phyloP scores from a whole-genome alignment of 2,329 filamentous ascomycete species.

The Didymella keratinophila region DNA sequence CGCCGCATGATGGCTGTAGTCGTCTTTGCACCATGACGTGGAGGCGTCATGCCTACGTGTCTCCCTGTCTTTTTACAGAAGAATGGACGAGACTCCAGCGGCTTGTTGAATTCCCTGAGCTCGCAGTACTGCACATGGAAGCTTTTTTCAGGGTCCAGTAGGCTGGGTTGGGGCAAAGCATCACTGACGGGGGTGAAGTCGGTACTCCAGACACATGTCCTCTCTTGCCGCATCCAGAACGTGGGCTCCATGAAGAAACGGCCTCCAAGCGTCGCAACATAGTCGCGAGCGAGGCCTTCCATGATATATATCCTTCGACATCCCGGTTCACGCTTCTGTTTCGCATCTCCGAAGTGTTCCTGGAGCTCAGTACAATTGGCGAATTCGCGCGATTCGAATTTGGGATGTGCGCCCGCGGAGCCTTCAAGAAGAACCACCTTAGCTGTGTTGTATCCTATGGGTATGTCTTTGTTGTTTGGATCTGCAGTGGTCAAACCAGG shows the following conservation, averaged over 20 bases:
- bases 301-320: conserved; percentile 43
- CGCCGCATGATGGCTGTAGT: conserved; percentile 40
- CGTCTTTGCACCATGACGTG: conserved; percentile 29
- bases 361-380: conserved; percentile 15
- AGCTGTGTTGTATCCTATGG: conserved; percentile 32
- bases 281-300: conserved; percentile 45
- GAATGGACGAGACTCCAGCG: conserved; percentile 33
- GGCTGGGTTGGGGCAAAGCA: conserved; percentile 42
- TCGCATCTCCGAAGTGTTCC: conserved; percentile 25
- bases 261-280: conserved; percentile 37
- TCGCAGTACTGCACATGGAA: conserved; percentile 49
- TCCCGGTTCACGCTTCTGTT: conserved; percentile 16
- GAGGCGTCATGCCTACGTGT: conserved; percentile 46
- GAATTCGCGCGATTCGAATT: conserved; percentile 15
- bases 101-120: conserved; percentile 41
- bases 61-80: conserved; percentile 42
- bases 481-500: conserved; percentile 42
- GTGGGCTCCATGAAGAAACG: conserved; percentile 48
- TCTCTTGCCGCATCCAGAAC: conserved; percentile 45
- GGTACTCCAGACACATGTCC: conserved; percentile 48
- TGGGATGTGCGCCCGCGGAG: conserved; percentile 13
- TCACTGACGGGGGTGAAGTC: conserved; percentile 47
- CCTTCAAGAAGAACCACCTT: conserved; percentile 39
- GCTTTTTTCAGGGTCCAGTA: conserved; percentile 34
- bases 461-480: conserved; percentile 37